Evolutionary conservation across 441 rosid species (phyloP).

Genomic region (Raphanus hybrid): DNA sequence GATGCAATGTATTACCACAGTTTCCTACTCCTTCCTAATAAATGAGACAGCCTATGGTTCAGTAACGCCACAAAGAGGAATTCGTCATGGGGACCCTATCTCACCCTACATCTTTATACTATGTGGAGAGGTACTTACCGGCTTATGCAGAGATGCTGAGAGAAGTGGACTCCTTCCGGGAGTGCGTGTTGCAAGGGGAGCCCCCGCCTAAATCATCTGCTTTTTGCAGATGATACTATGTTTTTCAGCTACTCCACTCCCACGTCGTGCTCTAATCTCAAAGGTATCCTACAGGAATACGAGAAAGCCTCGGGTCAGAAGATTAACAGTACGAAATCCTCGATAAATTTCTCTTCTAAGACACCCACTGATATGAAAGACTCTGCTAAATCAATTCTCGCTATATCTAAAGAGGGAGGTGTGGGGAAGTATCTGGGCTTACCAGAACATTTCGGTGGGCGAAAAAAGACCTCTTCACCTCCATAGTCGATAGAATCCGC

Average conservation of each 20-base stretch:
- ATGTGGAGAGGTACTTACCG: background rate
- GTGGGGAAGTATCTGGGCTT: background rate
- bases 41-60: background rate
- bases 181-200: background rate
- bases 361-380: background rate
- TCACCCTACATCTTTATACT: background rate
- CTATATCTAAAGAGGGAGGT: background rate
- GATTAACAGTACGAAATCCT: background rate
- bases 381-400: background rate
- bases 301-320: background rate
- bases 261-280: too few species aligned
- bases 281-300: background rate
- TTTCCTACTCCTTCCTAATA: background rate
- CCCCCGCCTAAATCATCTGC: background rate
- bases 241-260: background rate
- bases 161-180: background rate
- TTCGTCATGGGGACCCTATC: background rate
- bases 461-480: background rate
- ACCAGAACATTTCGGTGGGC: background rate
- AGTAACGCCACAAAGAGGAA: background rate
- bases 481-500: background rate
- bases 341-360: background rate
- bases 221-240: background rate
- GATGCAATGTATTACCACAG: background rate
- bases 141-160: background rate